Evolutionary conservation across 202 grass and related monocot genomes (phyloP), one percentile per base, ranked within the genome.

Genomic region (Sporobolus alterniflorus): DNA sequence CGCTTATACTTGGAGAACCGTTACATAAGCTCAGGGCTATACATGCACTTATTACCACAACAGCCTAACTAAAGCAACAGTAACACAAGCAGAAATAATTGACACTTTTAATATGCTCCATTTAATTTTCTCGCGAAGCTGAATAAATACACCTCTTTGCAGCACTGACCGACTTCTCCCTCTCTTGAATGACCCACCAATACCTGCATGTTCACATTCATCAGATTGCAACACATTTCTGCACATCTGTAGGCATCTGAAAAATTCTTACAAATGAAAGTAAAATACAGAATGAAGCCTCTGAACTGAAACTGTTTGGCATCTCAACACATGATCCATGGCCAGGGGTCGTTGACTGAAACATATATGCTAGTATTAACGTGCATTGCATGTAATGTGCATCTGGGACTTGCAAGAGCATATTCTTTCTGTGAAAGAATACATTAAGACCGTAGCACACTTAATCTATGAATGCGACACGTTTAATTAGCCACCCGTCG

Each of bases 1-100:
- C n/a, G n/a, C n/a, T n/a, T n/a, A n/a, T n/a, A n/a, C n/a, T n/a
- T n/a, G n/a, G n/a, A n/a, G n/a, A n/a, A n/a, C n/a, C n/a, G n/a
- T n/a, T n/a, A n/a, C n/a, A n/a, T n/a, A n/a, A n/a, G n/a, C n/a
- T n/a, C n/a, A n/a, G n/a, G n/a, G n/a, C n/a, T n/a, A n/a, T n/a
- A n/a, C n/a, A n/a, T n/a, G n/a, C n/a, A n/a, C n/a, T 62, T 82
- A 56, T 80, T 80, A 9, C 32, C 28, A 69, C 77, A 69, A 20
- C 51, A n/a, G 24, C 47, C 64, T 80, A 42, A 40, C 22, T 29
- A 52, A 79, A 40, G 46, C 47, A 52, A 79, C 20, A 51, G 20
- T 49, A 79, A 42, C n/a, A 69, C 64, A 69, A 80, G 11, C 64
- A 69, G 47, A 29, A 69, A 42, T 68, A 16, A 18, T 15, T 7